Evolutionary conservation across 2,329 filamentous ascomycete genomes (phyloP).

Genomic region (Rutstroemia sp.): DNA sequence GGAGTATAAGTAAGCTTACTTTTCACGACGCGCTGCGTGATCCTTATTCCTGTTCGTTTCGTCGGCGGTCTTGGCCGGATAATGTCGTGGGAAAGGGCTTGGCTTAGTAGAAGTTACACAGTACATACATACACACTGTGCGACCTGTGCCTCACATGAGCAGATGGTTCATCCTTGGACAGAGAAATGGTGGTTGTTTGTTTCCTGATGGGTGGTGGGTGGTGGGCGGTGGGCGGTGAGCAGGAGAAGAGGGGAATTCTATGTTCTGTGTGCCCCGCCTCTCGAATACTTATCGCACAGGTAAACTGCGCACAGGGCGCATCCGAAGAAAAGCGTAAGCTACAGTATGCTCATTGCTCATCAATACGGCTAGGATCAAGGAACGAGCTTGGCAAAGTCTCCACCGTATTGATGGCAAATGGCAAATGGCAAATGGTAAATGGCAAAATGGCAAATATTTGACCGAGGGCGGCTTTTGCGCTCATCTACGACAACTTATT

Average conservation of each 20-base stretch:
- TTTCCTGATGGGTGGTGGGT: too few species aligned
- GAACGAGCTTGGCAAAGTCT: background rate
- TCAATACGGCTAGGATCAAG: background rate
- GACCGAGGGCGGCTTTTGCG: background rate
- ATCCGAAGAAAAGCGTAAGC: background rate
- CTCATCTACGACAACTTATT: background rate
- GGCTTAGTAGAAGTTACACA: too few species aligned
- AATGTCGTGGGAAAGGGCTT: too few species aligned
- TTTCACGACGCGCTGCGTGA: background rate
- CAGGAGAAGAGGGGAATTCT: too few species aligned
- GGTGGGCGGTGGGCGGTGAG: too few species aligned
- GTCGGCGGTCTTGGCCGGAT: background rate
- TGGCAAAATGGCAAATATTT: background rate
- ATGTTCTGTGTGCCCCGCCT: background rate
- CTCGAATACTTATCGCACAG: slow-evolving; percentile 3
- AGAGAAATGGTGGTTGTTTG: too few species aligned
- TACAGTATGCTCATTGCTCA: background rate
- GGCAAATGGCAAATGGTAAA: background rate
- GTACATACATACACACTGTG: too few species aligned
- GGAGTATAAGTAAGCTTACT: background rate
- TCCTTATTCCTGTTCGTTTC: background rate
- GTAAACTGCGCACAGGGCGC: slow-evolving; percentile 4
- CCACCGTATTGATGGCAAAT: background rate
- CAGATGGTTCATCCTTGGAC: too few species aligned
- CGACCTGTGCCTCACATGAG: too few species aligned